Evolutionary conservation across 371 early-diverging fungal species (phyloP).

Genomic region (Apophysomyces elegans): DNA sequence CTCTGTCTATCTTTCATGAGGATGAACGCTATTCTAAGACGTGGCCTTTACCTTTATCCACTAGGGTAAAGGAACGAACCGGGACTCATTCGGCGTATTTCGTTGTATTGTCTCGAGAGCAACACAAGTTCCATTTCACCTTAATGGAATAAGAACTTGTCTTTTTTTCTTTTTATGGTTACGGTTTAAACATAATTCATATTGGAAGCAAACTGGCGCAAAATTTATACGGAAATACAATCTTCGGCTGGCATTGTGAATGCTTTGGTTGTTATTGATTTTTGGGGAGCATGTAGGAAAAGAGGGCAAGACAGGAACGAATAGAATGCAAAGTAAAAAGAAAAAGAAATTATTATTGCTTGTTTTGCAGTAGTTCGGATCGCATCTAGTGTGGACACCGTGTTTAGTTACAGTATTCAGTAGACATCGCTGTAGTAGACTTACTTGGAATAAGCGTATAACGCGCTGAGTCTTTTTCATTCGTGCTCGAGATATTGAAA

Average conservation of each 20-base stretch:
- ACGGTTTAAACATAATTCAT: no score
- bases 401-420: no score
- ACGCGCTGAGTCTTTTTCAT: constrained; percentile 31
- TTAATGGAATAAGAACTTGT: no score
- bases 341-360: background rate
- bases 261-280: background rate
- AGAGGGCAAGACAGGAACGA: background rate
- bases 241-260: background rate
- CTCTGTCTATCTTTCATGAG: no score
- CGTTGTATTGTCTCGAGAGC: no score
- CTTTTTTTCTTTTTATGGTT: no score
- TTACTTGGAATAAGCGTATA: constrained; percentile 36
- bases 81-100: no score
- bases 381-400: background rate
- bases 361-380: background rate
- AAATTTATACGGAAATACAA: background rate
- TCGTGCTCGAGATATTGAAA: constrained; percentile 9
- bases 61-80: no score
- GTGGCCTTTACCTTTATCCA: no score
- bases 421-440: background rate
- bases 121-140: no score
- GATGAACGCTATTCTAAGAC: no score
- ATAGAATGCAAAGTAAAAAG: background rate
- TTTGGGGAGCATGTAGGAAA: background rate
- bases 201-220: no score